Base-by-base conservation (phyloP, 2,329 filamentous ascomycete genomes). In the Cladosporium austrohemisphaericum region DNA sequence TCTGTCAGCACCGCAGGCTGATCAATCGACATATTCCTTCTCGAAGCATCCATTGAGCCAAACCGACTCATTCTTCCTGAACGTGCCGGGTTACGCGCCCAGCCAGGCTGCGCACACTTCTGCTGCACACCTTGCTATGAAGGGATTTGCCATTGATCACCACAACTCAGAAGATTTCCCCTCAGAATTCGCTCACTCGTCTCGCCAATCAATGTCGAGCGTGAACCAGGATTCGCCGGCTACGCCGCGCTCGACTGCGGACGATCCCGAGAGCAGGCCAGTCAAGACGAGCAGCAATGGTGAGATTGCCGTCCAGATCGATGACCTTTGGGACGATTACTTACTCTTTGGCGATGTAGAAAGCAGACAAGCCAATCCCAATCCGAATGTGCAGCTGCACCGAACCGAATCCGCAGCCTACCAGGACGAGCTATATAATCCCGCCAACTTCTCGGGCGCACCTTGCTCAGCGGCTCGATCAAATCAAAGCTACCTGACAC, bases 371-470 rank as follows among this genome's bases (percentile, higher is more conserved):
- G 28, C 51, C 14, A 66, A 80, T 56, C 86, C 90, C 20, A 41
- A n/a, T n/a, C n/a, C n/a, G n/a, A 93, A 92, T 69, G 79, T 95
- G 55, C 85, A 90, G 50, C 57, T 68, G 6, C 63, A 61, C 58
- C 79, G 89, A 50, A 93, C 90, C 0, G 88, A 93, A 71, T 92
- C 89, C 14, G 89, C 94, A 62, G 79, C 88, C 41, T 92, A 87
- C 62, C 79, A 82, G 60, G 91, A 95, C 65, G 88, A 93, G 66
- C 77, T 95, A 1, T 95, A 88, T 74, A 90, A 85, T 59, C 84
- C 86, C 0, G 78, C 76, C 58, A 82, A 83, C 52, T 75, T 83
- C 60, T 78, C 78, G 0, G 76, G 80, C 0, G 71, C 80, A 4
- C 71, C 80, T 3, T 75, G 77, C 9, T 69, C 74, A 7, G 72